Base-by-base conservation (phyloP, 495 filamentous ascomycete genomes). In the Barbatosphaeria neglecta region DNA sequence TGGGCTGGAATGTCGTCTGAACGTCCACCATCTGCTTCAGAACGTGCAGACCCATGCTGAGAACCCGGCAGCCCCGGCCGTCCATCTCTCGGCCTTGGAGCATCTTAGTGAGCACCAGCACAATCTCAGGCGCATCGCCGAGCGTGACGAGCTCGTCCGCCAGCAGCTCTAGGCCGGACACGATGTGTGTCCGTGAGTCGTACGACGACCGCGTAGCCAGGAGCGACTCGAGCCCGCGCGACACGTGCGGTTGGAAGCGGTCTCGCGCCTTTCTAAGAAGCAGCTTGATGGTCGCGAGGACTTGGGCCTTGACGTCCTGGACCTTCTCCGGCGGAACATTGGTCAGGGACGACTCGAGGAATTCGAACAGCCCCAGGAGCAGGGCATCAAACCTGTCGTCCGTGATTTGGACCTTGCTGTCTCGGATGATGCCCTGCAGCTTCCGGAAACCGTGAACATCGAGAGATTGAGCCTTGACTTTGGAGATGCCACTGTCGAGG, bases 391-490 rank as follows among this genome's bases (percentile, higher is more conserved):
- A 93, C 52, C 76, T 80, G 42, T 74, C 68, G 38, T 81, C 76
- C n/a, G 59, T 59, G 31, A 79, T 69, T 7, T 62, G 57, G 11
- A 72, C 54, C 48, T 78, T 78, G 49, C 81, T 81, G 50, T 81
- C 80, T 44, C 83, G 78, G 51, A 90, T 82, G 48, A 95, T 74
- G 22, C 79, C 75, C 60, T 93, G 90, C 9, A 96, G 64, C 49
- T 92, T 88, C 42, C 90, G 81, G 66, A 95, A 94, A 44, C 85
- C 87, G 51, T 88, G 84, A 5, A 87, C 84, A 55, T 95, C 89
- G 28, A 95, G 75, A 6, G 76, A 77, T 50, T 77, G 73, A 9
- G 77, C 74, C 27, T 75, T 77, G 44, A 95, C 78, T 24, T 84
- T 82, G 18, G 74, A 68, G 50, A 93, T 86, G 41, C 84, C 87